Conservation (phyloP, 345 rosid species). For the Salix caprea region DNA sequence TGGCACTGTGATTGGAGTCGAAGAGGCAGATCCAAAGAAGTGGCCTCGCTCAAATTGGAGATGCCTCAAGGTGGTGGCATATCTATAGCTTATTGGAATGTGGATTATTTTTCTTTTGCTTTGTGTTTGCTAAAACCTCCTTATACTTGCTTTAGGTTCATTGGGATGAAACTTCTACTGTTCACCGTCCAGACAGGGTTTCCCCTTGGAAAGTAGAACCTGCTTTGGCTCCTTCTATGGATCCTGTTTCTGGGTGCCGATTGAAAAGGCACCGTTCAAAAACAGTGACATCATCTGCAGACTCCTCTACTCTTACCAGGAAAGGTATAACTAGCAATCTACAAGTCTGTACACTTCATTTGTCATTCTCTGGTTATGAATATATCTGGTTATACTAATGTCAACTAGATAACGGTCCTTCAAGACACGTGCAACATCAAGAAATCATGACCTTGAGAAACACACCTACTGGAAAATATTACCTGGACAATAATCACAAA, state of each 20-base stretch:
- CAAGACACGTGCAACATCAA: slow-evolving; percentile 84
- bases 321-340: slow-evolving; percentile 45
- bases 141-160: slow-evolving; percentile 49
- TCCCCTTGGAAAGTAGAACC: slow-evolving; percentile 92
- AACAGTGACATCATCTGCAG: slow-evolving; percentile 48
- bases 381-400: neutral
- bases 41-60: slow-evolving; percentile 81
- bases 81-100: neutral
- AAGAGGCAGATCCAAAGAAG: slow-evolving; percentile 51
- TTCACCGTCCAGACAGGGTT: slow-evolving; percentile 79
- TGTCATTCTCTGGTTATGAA: neutral
- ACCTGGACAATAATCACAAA: slow-evolving; percentile 52
- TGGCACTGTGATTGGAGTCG: slow-evolving; percentile 75
- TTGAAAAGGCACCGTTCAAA: slow-evolving; percentile 59
- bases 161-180: slow-evolving; percentile 74
- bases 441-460: slow-evolving; percentile 68
- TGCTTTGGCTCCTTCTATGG: slow-evolving; percentile 66
- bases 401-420: slow-evolving; percentile 44
- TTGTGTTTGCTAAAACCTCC: neutral
- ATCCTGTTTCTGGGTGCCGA: slow-evolving; percentile 55
- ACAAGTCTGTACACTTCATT: neutral
- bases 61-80: slow-evolving; percentile 58
- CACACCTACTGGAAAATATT: slow-evolving; percentile 43
- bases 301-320: slow-evolving; percentile 51
- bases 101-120: neutral